Conservation (phyloP, 768 basidiomycete species). For the Boletus coccyginus region DNA sequence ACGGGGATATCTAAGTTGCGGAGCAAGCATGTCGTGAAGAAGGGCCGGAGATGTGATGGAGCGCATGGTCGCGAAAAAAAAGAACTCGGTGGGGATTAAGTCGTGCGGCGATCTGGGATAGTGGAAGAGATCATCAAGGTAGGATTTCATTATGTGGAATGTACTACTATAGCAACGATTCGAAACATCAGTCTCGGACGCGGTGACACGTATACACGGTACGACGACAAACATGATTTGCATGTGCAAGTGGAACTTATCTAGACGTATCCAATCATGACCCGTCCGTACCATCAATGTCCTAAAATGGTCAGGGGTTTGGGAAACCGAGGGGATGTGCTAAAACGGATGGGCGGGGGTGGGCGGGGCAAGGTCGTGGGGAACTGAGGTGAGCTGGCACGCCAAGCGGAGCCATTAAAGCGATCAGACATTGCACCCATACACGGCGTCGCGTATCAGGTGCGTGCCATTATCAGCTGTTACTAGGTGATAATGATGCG, state of each 20-base stretch:
- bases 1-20: conserved; percentile 20
- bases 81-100: not conserved
- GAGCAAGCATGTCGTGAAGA: not conserved
- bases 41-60: not conserved
- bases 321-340: conserved; percentile 8
- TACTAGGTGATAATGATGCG: conserved; percentile 15
- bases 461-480: not conserved
- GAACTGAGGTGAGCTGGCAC: conserved; percentile 16
- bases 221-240: conserved; percentile 17
- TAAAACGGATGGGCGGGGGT: conserved; percentile 1
- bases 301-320: not conserved
- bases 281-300: not conserved
- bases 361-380: not conserved
- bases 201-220: too few relatives aligned
- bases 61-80: not conserved
- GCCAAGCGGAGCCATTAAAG: conserved; percentile 3
- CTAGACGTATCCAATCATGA: not conserved
- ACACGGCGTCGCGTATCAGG: too few relatives aligned
- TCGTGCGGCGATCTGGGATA: conserved; percentile 3
- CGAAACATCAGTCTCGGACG: conserved; percentile 9
- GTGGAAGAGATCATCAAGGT: not conserved
- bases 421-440: not conserved
- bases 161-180: conserved; percentile 20
- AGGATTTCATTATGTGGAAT: not conserved
- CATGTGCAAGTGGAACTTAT: not conserved